Base-by-base conservation (phyloP, 176 grass and related monocot species). In the Carex parvula region DNA sequence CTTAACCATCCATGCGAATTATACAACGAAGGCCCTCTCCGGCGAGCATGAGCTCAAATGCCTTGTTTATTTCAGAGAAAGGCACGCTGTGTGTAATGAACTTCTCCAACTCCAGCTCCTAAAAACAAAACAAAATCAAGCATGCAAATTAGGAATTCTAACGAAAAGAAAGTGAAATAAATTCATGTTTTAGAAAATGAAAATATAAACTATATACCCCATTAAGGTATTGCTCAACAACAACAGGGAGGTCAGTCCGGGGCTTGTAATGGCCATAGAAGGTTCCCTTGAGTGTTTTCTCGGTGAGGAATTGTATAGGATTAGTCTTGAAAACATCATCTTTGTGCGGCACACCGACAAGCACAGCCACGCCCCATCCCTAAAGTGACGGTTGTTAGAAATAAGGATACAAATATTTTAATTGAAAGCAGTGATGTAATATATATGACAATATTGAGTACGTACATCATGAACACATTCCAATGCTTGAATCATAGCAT, bases 201-300 rank as follows among this genome's bases (percentile, higher is more conserved):
- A 24, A 83, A 92, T 92, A 79, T 89, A 88, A 17, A 81, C 60
- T 66, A 3, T 18, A 59, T 84, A 94, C 89, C 84, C 91, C 92
- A 18, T 74, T 93, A 84, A 97, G 93, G 83, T 93, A 97, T 90
- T 91, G 91, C 78, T 97, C 94, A 9, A 97, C 94, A 39, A 97
- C 89, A 5, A 88, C 84, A 15, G 94, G 94, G 21, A 97, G 64
- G 74, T 93, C 94, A 0, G 91, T 86, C 26, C 87, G 91, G 0
- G 94, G 91, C 20, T 93, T 97, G 72, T 97, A 97, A 88, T 97
- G 91, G 3, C 94, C 94, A 20, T 88, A 97, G 87, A 97, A 97
- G 50, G 94, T 97, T 4, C 94, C 94, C 58, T 97, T 97, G 6
- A 97, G 91, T 0, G 94, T 97, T 82, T 24, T 97, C 87, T 97